These are phyloP conservation scores for Hansfordia pulvinata DNA, from an alignment of 2,329 filamentous ascomycete genomes.

Conservation along the genomic window DNA sequence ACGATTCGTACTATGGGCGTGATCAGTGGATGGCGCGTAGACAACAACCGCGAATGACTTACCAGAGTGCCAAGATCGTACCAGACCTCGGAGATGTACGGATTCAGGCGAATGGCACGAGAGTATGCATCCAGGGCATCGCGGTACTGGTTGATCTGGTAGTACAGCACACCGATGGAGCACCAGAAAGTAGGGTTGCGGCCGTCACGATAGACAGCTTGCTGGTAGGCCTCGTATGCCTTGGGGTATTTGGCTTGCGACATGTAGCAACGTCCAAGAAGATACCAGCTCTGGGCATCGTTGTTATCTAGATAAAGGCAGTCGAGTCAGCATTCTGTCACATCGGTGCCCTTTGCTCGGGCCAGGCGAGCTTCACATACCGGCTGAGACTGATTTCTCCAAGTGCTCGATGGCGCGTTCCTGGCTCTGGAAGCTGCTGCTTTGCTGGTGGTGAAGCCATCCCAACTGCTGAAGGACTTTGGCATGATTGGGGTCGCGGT, in stretches of 20 bases:
- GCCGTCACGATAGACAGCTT: conserved; percentile 94
- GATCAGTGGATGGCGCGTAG: conserved; percentile 5
- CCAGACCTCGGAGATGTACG: conserved; percentile 98
- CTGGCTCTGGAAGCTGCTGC: conserved; percentile 79
- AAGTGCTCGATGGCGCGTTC: conserved; percentile 94
- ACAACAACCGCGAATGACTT: conserved; percentile 30
- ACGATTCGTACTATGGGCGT: conserved; percentile 73
- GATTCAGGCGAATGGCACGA: conserved; percentile 88
- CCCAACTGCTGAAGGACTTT: conserved; percentile 97
- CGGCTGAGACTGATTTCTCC: conserved; percentile 88
- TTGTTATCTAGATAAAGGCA: conserved; percentile 80
- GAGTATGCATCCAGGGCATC: conserved; percentile 97
- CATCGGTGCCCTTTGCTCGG: neutral
- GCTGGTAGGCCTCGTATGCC: conserved; percentile 95
- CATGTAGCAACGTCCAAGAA: conserved; percentile 97
- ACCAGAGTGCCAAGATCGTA: conserved; percentile 94
- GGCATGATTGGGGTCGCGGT: conserved; percentile 89
- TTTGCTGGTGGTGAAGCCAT: conserved; percentile 96
- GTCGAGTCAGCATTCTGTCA: neutral
- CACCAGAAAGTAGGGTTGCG: conserved; percentile 99
- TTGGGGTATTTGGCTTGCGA: conserved; percentile 98
- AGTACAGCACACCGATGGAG: conserved; percentile 96
- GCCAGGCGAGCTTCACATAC: too few species aligned
- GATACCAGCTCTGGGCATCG: conserved; percentile 97
- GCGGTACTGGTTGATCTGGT: conserved; percentile 98